Percentiles rank a stretch among this genome's conserved stretches.
Conservation (phyloP, 2,329 filamentous ascomycete species). For the Sclerotinia trifoliorum region DNA sequence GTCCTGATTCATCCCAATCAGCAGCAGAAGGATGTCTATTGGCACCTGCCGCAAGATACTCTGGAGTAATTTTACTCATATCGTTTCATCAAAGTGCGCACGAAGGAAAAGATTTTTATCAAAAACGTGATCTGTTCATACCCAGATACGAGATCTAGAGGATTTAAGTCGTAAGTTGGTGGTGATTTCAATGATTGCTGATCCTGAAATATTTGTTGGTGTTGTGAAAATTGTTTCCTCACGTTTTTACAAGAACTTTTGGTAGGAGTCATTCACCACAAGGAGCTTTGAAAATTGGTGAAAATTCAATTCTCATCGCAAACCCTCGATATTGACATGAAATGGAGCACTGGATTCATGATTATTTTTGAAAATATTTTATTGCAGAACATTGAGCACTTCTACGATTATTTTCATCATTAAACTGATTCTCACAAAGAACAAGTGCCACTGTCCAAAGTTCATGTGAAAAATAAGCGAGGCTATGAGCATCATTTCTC, state of each 20-base stretch:
- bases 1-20: conserved; percentile 75
- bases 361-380: neutral
- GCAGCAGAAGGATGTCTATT: conserved; percentile 88
- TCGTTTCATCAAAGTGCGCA: conserved; percentile 11
- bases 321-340: neutral
- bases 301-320: neutral
- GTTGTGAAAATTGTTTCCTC: conserved; percentile 15
- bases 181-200: conserved; percentile 3
- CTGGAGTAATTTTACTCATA: conserved; percentile 32
- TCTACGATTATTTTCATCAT: neutral
- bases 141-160: neutral
- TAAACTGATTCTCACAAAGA: neutral
- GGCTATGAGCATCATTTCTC: conserved; percentile 8
- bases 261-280: conserved; percentile 9
- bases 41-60: conserved; percentile 64
- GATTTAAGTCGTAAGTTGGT: neutral
- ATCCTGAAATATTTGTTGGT: conserved; percentile 6
- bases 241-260: conserved; percentile 20
- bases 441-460: neutral
- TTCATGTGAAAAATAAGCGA: conserved; percentile 8
- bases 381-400: neutral
- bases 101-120: neutral
- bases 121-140: neutral
- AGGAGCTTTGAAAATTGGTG: neutral
- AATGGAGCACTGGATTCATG: neutral